Percentiles rank a stretch among this genome's conserved stretches.
Evolutionary conservation across 352 stramenopile genomes (phyloP).

Genomic region (Globisporangium viniferum): DNA sequence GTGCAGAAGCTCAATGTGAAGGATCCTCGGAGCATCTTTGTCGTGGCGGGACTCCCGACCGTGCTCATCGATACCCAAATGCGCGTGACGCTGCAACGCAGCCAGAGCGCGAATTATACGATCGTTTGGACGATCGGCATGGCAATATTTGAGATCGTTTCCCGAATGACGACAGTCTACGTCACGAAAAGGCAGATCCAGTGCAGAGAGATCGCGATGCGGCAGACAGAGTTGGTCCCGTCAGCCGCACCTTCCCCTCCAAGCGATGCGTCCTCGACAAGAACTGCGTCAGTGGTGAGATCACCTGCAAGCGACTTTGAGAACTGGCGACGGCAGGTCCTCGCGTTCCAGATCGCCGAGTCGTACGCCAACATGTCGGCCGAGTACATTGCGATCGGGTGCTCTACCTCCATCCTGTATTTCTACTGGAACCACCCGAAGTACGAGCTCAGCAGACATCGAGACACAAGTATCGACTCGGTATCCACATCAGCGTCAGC

Average conservation of each 20-base stretch:
- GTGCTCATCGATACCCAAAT: conserved; percentile 25
- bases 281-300: background rate
- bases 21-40: conserved; percentile 17
- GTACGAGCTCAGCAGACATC: conserved; percentile 16
- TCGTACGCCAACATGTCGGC: conserved; percentile 47
- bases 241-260: too few relatives aligned
- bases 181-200: background rate
- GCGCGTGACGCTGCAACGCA: conserved; percentile 18
- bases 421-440: conserved; percentile 37
- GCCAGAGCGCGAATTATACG: background rate
- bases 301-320: conserved; percentile 13
- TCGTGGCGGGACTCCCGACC: conserved; percentile 13
- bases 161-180: background rate
- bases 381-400: conserved; percentile 49
- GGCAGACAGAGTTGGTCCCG: background rate
- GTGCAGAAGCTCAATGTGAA: conserved; percentile 8
- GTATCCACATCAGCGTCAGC: too few relatives aligned
- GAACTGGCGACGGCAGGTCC: conserved; percentile 21
- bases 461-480: too few relatives aligned
- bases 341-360: conserved; percentile 35
- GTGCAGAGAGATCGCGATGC: background rate
- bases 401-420: conserved; percentile 38
- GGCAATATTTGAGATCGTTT: conserved; percentile 7
- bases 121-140: conserved; percentile 9
- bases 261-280: background rate